A percentile compares a stretch with the other conserved stretches of the same genome.
Conservation (phyloP, 768 basidiomycete genomes). For the Auricularia heimuer region DNA sequence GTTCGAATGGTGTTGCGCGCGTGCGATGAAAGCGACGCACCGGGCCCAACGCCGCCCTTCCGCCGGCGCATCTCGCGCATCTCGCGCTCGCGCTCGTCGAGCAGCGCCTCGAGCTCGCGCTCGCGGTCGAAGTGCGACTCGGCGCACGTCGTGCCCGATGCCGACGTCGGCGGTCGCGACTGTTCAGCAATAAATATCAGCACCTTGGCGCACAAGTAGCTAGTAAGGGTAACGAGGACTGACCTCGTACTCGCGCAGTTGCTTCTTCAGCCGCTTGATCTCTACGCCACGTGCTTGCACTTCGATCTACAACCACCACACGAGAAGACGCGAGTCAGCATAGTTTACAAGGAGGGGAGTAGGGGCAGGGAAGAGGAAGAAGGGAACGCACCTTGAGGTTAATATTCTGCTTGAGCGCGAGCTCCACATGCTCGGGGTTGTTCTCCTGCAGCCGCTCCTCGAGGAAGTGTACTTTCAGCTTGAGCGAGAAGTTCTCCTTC, state of each 20-base stretch:
- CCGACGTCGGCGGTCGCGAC: too few species aligned
- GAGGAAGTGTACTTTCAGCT: constrained; percentile 90
- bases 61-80: constrained; percentile 55
- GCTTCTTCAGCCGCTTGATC: constrained; percentile 85
- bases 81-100: constrained; percentile 66
- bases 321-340: constrained; percentile 45
- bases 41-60: constrained; percentile 8
- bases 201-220: constrained; percentile 24
- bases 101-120: constrained; percentile 60
- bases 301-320: constrained; percentile 38
- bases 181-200: too few species aligned
- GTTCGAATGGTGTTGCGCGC: too few species aligned
- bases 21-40: constrained; percentile 1
- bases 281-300: constrained; percentile 84
- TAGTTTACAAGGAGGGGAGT: constrained; percentile 83
- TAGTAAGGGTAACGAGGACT: constrained; percentile 67
- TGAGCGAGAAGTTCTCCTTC: constrained; percentile 96
- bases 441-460: constrained; percentile 86
- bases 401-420: constrained; percentile 85
- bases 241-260: constrained; percentile 72
- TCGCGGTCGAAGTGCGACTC: constrained; percentile 39
- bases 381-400: constrained; percentile 51
- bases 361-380: constrained; percentile 25
- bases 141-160: too few species aligned
- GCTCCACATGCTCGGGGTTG: constrained; percentile 87